phyloP scores from a whole-genome alignment of 192 early-diverging fungal genomes.

The Podila epigama region DNA sequence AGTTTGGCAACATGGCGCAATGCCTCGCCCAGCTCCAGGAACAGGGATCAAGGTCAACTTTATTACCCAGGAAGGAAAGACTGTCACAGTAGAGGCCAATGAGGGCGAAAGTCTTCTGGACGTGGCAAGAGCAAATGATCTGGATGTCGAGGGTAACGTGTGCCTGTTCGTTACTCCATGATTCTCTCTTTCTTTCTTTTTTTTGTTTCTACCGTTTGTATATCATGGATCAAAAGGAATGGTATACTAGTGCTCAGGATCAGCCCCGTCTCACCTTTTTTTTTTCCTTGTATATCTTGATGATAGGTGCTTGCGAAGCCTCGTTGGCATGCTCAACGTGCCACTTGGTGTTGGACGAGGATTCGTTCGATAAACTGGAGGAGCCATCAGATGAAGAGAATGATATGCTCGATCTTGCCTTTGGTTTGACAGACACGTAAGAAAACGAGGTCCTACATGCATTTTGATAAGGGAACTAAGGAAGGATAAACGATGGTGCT shows the following conservation, averaged over 20 bases:
- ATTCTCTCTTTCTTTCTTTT: background rate
- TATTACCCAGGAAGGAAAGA: constrained; percentile 84
- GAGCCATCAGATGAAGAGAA: constrained; percentile 98
- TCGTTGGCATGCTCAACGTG: constrained; percentile 95
- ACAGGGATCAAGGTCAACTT: constrained; percentile 75
- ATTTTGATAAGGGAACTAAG: background rate
- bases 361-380: constrained; percentile 83
- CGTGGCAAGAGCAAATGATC: constrained; percentile 87
- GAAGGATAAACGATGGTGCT: background rate
- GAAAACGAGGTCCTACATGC: background rate
- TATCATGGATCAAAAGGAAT: background rate
- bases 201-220: background rate
- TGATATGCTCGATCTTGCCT: constrained; percentile 98
- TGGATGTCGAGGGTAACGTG: constrained; percentile 95
- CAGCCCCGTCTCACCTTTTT: background rate
- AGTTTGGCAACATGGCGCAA: constrained; percentile 34
- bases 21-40: constrained; percentile 43
- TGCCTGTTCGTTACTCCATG: too few relatives aligned
- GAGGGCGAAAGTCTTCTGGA: constrained; percentile 92
- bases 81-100: constrained; percentile 75
- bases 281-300: background rate
- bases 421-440: constrained; percentile 94
- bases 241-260: background rate
- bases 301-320: constrained; percentile 89
- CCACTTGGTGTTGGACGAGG: constrained; percentile 87